A percentile compares a stretch with the other conserved stretches of the same genome.
phyloP scores from a whole-genome alignment of 495 filamentous ascomycete species.

The Penicillium macrosclerotiorum region DNA sequence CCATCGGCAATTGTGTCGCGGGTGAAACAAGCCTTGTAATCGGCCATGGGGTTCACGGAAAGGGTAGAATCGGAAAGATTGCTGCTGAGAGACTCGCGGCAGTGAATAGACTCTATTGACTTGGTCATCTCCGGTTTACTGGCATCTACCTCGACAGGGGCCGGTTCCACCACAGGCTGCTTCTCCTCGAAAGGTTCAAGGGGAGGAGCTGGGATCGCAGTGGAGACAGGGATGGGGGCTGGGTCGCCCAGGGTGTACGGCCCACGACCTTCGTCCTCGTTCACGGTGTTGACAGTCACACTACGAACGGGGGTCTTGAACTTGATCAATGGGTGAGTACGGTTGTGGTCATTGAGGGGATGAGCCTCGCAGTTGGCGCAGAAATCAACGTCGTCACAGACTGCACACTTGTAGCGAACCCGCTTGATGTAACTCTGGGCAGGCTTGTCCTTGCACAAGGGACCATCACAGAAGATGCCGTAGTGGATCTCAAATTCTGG shows the following conservation, averaged over 20 bases:
- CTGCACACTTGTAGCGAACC: constrained; percentile 92
- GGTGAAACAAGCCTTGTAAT: constrained; percentile 71
- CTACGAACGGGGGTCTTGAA: constrained; percentile 92
- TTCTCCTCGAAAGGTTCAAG: constrained; percentile 49
- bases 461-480: constrained; percentile 94
- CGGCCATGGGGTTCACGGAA: neutral
- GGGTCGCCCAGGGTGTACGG: constrained; percentile 69
- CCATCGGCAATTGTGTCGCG: constrained; percentile 78
- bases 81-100: neutral
- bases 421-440: constrained; percentile 71
- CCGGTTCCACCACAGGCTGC: constrained; percentile 44
- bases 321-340: constrained; percentile 93
- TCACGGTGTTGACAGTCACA: constrained; percentile 81
- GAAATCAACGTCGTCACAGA: constrained; percentile 95
- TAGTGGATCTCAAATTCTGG: constrained; percentile 58
- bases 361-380: constrained; percentile 90
- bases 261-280: constrained; percentile 65
- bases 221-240: constrained; percentile 19
- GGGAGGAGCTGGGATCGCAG: constrained; percentile 54
- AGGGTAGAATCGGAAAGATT: constrained; percentile 5
- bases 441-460: constrained; percentile 67
- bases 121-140: constrained; percentile 45
- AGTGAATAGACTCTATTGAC: neutral
- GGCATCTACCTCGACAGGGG: constrained; percentile 62
- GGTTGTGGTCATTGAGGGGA: constrained; percentile 82